phyloP scores from a whole-genome alignment of 148 eudicot genomes.

The Agrostemma githago region DNA sequence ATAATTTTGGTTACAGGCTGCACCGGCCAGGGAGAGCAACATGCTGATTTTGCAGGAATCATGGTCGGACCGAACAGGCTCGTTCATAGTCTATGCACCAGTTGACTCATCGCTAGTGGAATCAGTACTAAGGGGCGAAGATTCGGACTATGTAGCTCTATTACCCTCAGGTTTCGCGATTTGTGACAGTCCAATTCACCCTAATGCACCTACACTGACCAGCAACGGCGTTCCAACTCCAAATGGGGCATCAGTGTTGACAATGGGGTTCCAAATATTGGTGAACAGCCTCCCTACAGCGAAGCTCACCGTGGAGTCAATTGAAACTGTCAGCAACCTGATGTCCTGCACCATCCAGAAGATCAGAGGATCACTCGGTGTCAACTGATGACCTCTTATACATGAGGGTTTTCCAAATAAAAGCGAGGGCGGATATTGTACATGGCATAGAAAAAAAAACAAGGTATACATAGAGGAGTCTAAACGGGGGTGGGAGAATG shows the following conservation, averaged over 20 bases:
- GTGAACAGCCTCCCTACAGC: slow-evolving; percentile 47
- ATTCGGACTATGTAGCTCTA: slow-evolving; percentile 44
- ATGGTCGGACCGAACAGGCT: slow-evolving; percentile 36
- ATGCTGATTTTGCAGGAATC: slow-evolving; percentile 48
- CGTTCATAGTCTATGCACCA: slow-evolving; percentile 40
- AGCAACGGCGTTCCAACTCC: slow-evolving; percentile 10
- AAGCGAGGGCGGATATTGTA: slow-evolving; percentile 11
- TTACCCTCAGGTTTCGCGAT: slow-evolving; percentile 75
- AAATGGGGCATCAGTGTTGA: slow-evolving; percentile 41
- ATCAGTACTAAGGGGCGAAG: slow-evolving; percentile 38
- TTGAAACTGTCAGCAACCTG: slow-evolving; percentile 51
- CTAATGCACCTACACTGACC: slow-evolving; percentile 15
- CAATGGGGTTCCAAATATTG: slow-evolving; percentile 65
- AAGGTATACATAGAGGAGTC: slow-evolving; percentile 18
- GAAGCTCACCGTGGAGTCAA: slow-evolving; percentile 62
- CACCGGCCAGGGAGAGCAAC: slow-evolving; percentile 34
- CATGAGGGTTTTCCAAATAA: background rate
- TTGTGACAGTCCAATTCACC: slow-evolving; percentile 23
- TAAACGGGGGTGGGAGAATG: slow-evolving; percentile 9
- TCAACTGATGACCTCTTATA: slow-evolving; percentile 14
- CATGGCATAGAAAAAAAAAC: slow-evolving; percentile 25
- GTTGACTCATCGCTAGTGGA: slow-evolving; percentile 32
- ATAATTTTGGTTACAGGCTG: slow-evolving; percentile 26
- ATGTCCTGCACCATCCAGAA: slow-evolving; percentile 57
- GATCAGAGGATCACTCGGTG: slow-evolving; percentile 45